Evolutionary conservation across 805 yeast genomes (phyloP), one percentile per base, ranked within the genome.

Genomic region (Barnettozyma sp.): DNA sequence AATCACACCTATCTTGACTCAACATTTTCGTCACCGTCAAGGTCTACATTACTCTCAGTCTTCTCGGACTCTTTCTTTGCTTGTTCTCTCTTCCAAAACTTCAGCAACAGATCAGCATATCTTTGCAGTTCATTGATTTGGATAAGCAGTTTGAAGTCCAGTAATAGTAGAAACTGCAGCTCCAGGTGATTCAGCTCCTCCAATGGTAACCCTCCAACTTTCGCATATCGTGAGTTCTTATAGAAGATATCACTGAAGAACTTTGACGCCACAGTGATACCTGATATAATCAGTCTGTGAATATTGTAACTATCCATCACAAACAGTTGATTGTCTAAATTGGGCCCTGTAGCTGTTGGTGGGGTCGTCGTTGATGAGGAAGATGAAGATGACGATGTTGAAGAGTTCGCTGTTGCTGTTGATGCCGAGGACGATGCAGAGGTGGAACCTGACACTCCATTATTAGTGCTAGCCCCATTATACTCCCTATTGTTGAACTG

Each of bases 291-390:
- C 45, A 92, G 68, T 43, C 99, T 71, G 61, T 92, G 99, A 43
- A 92, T 87, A 57, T 92, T 92, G 60, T 82, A 90, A 39, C 94
- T 82, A 60, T 92, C 97, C 88, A 92, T 85, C 8, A 90, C 95
- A 58, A 92, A 88, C 41, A 85, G 60, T 56, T 82, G 90, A 34
- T 65, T 71, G 34, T 56, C 56, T 34, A 50, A 41, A 16, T 40
- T 44, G 25, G 37, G 22, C 32, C 24, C 24, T 14, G 7, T 14
- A 16, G 21, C n/a, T 27, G 18, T n/a, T n/a, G n/a, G n/a, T n/a
- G n/a, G n/a, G n/a, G n/a, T n/a, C n/a, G n/a, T n/a, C n/a, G n/a
- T n/a, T n/a, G n/a, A n/a, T n/a, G n/a, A n/a, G n/a, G n/a, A n/a
- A n/a, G n/a, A n/a, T n/a, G n/a, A n/a, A n/a, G n/a, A n/a, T n/a